These are phyloP conservation scores for Cytospora schulzeri DNA, from an alignment of 2,329 filamentous ascomycete genomes.

Conservation along the genomic window DNA sequence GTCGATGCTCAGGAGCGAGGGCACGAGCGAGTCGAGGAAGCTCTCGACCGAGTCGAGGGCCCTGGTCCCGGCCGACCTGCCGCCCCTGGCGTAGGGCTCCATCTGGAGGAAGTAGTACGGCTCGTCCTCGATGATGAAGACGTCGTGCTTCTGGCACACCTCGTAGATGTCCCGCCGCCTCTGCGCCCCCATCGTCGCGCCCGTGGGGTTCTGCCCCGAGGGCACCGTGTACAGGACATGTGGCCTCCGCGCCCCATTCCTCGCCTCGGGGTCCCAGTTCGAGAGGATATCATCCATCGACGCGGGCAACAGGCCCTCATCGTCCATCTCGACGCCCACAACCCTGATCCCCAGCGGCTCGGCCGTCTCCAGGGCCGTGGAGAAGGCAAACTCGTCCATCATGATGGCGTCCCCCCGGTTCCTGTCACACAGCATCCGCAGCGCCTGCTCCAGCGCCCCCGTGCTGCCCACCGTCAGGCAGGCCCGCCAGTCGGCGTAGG, in stretches of 20 bases:
- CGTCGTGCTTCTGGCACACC: slow-evolving; percentile 79
- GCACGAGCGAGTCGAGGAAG: slow-evolving; percentile 74
- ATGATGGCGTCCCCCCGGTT: slow-evolving; percentile 75
- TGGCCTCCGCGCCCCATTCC: slow-evolving; percentile 51
- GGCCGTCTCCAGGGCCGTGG: slow-evolving; percentile 65
- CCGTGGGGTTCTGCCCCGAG: slow-evolving; percentile 89
- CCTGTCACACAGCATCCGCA: slow-evolving; percentile 76
- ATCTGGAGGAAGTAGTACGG: slow-evolving; percentile 94
- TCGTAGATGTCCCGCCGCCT: slow-evolving; percentile 74
- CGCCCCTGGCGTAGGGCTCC: slow-evolving; percentile 66
- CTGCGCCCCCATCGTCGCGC: slow-evolving; percentile 72
- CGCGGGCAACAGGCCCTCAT: slow-evolving; percentile 54
- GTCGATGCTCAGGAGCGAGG: slow-evolving; percentile 78
- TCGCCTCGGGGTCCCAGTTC: slow-evolving; percentile 50
- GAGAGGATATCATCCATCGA: slow-evolving; percentile 54
- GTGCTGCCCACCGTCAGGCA: slow-evolving; percentile 85
- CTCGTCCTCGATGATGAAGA: slow-evolving; percentile 89
- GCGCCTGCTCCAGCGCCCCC: slow-evolving; percentile 77
- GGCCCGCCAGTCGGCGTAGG: slow-evolving; percentile 88
- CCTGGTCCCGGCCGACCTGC: slow-evolving; percentile 51
- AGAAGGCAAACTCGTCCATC: slow-evolving; percentile 91
- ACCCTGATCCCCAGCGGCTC: slow-evolving; percentile 54
- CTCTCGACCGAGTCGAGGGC: slow-evolving; percentile 65
- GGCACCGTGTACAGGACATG: slow-evolving; percentile 63
- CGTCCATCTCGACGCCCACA: slow-evolving; percentile 55